These are phyloP conservation scores for Chaetomiaceae sp. DNA, from an alignment of 2,329 filamentous ascomycete species.

Conservation along the genomic window DNA sequence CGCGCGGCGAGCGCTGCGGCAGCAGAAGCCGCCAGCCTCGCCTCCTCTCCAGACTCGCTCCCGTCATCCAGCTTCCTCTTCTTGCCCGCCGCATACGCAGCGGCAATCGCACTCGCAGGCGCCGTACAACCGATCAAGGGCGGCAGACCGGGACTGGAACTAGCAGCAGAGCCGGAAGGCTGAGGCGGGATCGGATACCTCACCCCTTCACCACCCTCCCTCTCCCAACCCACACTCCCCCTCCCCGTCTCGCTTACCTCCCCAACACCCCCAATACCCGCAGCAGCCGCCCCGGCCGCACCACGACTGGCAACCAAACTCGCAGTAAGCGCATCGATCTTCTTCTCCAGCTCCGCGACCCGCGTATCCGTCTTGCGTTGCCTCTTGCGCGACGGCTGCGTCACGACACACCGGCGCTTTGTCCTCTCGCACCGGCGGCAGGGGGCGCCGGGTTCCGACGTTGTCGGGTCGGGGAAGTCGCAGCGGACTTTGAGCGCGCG, in stretches of 20 bases:
- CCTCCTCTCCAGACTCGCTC: background rate
- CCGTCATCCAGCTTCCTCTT: conserved; percentile 14
- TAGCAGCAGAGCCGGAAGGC: too few species aligned
- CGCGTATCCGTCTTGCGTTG: conserved; percentile 90
- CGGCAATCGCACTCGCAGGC: background rate
- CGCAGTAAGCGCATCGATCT: conserved; percentile 83
- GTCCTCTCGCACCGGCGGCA: conserved; percentile 78
- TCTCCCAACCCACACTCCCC: too few species aligned
- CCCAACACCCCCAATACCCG: too few species aligned
- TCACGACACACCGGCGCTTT: conserved; percentile 71
- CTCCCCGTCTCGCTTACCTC: too few species aligned
- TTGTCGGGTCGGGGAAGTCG: conserved; percentile 57
- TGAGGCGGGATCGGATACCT: too few species aligned
- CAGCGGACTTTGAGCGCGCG: conserved; percentile 78
- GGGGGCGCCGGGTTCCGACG: conserved; percentile 54
- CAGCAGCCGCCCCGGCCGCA: background rate
- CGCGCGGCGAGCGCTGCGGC: background rate
- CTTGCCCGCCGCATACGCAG: background rate
- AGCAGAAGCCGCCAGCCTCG: background rate
- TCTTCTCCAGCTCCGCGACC: conserved; percentile 86
- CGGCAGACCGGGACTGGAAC: too few species aligned
- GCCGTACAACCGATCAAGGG: too few species aligned
- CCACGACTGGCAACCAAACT: conserved; percentile 57
- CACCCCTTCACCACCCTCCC: too few species aligned
- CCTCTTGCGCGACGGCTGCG: conserved; percentile 68